Evolutionary conservation across 139 green algal genomes (phyloP), one percentile per base, ranked within the genome.

Genomic region (Volvox reticuliferus): DNA sequence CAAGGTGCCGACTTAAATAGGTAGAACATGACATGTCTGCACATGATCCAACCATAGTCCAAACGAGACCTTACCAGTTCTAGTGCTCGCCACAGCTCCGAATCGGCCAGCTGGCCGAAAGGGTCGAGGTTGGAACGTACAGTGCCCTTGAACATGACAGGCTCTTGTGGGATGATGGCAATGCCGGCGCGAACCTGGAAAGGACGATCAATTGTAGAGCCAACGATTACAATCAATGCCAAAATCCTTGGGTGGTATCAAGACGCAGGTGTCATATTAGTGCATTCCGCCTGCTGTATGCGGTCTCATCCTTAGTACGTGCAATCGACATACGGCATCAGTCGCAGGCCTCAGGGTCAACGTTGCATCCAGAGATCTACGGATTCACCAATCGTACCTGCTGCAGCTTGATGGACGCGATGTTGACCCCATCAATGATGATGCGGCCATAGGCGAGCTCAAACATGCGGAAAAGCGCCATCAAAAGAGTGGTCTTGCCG

Each of bases 101-200:
- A 92, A 89, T 98, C 96, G 26, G 96, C 83, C 2, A 50, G 50
- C 21, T 95, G 67, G 16, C 50, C 62, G 30, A 93, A 93, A 22
- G 98, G 98, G 94, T 99, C 98, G 85, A 99, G 95, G 95, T 99
- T 99, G 89, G 93, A 93, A 50, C 98, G 96, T 87, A 99, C 93
- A 0, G 94, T 98, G 88, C 97, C 97, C 62, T 93, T 95, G 92
- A 99, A 99, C 79, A 99, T 94, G 65, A 99, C 96, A 0, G 98
- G 98, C 73, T 99, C 98, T 96, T 99, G 96, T 9, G 96, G 98
- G 82, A 99, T 99, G 92, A 97, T 96, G 71, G 93, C 93, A 63
- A 99, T 95, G 89, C 90, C 84, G 24, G 88, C 87, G 33, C 97
- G 92, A 63, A 98, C 93, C 79, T 98, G 94, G 37, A 85, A 32